Percentiles rank a stretch among this genome's conserved stretches.
phyloP scores from a whole-genome alignment of 2,329 filamentous ascomycete species.

The Nannizzia gypsea region DNA sequence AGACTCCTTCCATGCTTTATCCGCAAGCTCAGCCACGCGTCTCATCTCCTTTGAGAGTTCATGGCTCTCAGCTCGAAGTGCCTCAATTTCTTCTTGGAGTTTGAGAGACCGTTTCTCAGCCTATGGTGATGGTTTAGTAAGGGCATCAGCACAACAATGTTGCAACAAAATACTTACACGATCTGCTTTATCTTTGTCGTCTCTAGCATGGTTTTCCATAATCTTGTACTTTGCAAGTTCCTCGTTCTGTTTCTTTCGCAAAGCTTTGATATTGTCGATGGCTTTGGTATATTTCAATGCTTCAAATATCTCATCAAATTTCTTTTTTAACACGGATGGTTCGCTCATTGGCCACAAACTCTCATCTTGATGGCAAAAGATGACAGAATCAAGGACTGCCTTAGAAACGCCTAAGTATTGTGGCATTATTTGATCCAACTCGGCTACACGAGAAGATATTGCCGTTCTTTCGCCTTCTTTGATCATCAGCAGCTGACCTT shows the following conservation, averaged over 20 bases:
- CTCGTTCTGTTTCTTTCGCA: conserved; percentile 72
- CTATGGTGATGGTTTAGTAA: conserved; percentile 14
- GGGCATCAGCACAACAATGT: neutral
- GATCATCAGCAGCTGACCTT: conserved; percentile 62
- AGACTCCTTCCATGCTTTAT: conserved; percentile 59
- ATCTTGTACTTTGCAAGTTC: conserved; percentile 62
- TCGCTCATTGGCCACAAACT: conserved; percentile 95
- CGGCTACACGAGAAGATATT: conserved; percentile 66
- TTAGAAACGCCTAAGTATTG: conserved; percentile 78
- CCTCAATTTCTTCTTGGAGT: conserved; percentile 51
- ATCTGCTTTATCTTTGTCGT: conserved; percentile 74
- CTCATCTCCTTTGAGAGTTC: conserved; percentile 41
- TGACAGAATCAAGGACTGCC: conserved; percentile 84
- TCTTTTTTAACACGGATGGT: conserved; percentile 73
- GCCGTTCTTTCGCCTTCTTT: conserved; percentile 69
- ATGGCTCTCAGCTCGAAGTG: conserved; percentile 49
- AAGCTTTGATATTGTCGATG: conserved; percentile 82
- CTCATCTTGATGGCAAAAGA: conserved; percentile 98
- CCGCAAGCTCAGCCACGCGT: conserved; percentile 39
- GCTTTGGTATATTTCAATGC: conserved; percentile 94
- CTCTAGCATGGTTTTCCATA: conserved; percentile 64
- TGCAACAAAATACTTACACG: conserved; percentile 33
- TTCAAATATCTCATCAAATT: conserved; percentile 96
- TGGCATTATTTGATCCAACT: conserved; percentile 75
- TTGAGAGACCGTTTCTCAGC: conserved; percentile 53